These are phyloP conservation scores for Sphaerobolus stellatus DNA, from an alignment of 1,284 basidiomycete species.

Conservation along the genomic window DNA sequence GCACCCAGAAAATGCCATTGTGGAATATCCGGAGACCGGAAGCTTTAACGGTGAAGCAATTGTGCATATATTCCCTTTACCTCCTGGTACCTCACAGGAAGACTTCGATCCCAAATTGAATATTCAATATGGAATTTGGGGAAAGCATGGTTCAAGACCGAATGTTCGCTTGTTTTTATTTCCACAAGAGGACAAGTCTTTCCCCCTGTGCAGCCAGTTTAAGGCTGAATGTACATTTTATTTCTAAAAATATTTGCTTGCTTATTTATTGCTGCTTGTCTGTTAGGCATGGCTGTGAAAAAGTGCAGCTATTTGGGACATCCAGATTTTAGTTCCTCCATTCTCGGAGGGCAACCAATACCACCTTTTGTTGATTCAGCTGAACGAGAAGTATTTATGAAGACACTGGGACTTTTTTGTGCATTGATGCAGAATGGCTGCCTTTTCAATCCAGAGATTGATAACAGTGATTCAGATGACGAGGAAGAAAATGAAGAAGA, in stretches of 20 bases:
- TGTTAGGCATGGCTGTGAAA: too few species aligned
- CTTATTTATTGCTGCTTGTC: too few species aligned
- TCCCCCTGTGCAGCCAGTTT: too few species aligned
- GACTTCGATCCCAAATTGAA: background rate
- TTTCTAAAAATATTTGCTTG: too few species aligned
- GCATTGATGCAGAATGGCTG: constrained; percentile 20
- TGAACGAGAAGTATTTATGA: constrained; percentile 18
- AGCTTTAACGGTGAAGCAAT: background rate
- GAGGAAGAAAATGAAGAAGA: background rate
- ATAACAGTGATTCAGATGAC: background rate
- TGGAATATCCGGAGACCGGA: constrained; percentile 9
- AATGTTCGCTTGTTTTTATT: too few species aligned
- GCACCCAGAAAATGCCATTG: background rate
- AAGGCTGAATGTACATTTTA: too few species aligned
- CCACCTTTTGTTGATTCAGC: constrained; percentile 7
- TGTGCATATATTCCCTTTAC: background rate
- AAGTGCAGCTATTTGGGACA: too few species aligned
- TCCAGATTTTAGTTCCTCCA: too few species aligned
- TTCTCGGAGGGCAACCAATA: too few species aligned
- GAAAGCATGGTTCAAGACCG: too few species aligned
- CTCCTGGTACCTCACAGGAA: background rate
- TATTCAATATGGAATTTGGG: constrained; percentile 1
- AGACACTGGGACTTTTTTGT: constrained; percentile 22
- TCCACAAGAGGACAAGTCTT: too few species aligned
- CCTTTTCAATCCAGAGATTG: constrained; percentile 11